Conservation (phyloP, 257 asterid species). For the Capsicum rhomboideum region DNA sequence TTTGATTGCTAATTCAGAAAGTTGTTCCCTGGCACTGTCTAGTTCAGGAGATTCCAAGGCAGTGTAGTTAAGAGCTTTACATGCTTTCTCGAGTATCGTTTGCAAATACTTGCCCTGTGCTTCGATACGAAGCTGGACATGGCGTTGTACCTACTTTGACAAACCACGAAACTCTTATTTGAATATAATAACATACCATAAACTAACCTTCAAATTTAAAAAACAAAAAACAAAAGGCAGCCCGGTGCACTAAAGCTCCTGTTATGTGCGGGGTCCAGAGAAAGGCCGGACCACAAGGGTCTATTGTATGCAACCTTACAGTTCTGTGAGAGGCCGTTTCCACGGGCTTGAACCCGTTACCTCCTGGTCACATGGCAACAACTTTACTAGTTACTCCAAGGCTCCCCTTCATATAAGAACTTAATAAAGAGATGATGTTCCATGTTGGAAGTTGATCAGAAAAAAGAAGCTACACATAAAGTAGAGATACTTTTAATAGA, state of each 20-base stretch:
- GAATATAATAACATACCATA: background rate
- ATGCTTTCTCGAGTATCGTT: constrained; percentile 35
- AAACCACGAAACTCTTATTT: background rate
- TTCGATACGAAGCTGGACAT: constrained; percentile 37
- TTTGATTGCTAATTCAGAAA: constrained; percentile 43
- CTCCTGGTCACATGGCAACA: too few relatives aligned
- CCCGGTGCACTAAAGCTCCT: too few relatives aligned
- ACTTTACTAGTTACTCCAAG: too few relatives aligned
- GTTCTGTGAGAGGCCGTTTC: too few relatives aligned
- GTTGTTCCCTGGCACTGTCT: constrained; percentile 61
- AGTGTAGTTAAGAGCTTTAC: constrained; percentile 2
- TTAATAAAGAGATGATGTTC: background rate
- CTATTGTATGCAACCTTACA: too few relatives aligned
- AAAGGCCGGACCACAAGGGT: too few relatives aligned
- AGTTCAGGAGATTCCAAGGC: constrained; percentile 27
- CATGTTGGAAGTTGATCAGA: background rate
- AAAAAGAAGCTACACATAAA: background rate
- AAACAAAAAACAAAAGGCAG: too few relatives aligned
- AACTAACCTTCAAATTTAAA: background rate
- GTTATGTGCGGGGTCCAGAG: too few relatives aligned
- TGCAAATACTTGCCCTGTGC: constrained; percentile 40
- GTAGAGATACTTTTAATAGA: background rate
- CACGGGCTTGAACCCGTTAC: too few relatives aligned
- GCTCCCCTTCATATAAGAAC: background rate
- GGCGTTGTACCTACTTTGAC: constrained; percentile 28